Evolutionary conservation across 1,284 basidiomycete species (phyloP).

Genomic region (Heterobasidion irregulare): DNA sequence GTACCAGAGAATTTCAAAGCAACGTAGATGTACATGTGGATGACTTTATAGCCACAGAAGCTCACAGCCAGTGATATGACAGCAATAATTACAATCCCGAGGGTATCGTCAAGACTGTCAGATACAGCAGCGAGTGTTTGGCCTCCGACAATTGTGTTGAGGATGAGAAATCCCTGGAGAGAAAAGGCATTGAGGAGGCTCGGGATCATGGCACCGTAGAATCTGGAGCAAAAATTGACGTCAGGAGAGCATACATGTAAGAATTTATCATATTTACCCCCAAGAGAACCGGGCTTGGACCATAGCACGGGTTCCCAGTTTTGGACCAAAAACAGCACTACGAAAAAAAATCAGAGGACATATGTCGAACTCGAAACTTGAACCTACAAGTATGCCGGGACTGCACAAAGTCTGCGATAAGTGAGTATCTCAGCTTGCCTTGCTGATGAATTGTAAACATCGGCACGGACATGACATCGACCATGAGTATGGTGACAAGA

Average conservation of each 20-base stretch:
- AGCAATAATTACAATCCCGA: constrained; percentile 76
- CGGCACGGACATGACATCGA: constrained; percentile 43
- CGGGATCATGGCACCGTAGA: constrained; percentile 54
- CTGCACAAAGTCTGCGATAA: constrained; percentile 14
- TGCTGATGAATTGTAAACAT: not conserved
- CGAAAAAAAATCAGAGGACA: not conserved
- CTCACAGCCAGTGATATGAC: constrained; percentile 58
- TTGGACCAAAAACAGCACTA: constrained; percentile 52
- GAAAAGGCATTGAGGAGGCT: constrained; percentile 56
- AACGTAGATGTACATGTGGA: constrained; percentile 37
- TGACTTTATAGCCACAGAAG: constrained; percentile 54
- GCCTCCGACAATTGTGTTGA: constrained; percentile 71
- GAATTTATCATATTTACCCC: constrained; percentile 22
- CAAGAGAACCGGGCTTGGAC: constrained; percentile 51
- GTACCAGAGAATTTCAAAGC: constrained; percentile 4
- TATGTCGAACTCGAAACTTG: too few relatives aligned
- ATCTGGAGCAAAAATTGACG: constrained; percentile 28
- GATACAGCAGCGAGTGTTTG: constrained; percentile 62
- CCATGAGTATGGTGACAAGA: constrained; percentile 41
- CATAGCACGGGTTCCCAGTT: constrained; percentile 56
- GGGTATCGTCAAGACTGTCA: constrained; percentile 33
- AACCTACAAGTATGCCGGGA: constrained; percentile 50
- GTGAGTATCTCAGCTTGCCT: constrained; percentile 3
- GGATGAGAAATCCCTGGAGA: constrained; percentile 60
- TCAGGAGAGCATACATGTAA: not conserved